Conservation (phyloP, 441 rosid genomes). For the Lepidium campestre region DNA sequence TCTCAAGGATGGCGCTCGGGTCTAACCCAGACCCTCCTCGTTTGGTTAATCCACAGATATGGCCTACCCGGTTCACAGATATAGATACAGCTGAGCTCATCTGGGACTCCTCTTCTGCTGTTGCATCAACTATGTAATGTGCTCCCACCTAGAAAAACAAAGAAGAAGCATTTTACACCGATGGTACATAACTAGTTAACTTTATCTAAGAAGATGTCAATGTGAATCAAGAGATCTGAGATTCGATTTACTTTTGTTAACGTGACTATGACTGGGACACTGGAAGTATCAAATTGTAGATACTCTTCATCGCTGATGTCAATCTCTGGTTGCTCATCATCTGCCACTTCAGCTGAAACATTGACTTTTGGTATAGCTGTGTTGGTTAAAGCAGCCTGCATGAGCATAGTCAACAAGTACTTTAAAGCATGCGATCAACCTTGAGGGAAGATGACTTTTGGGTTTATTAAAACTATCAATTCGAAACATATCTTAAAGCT, state of each 20-base stretch:
- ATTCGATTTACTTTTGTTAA: conserved; percentile 51
- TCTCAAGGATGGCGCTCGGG: conserved; percentile 73
- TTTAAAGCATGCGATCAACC: neutral
- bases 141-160: conserved; percentile 52
- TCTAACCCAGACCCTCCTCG: conserved; percentile 80
- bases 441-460: neutral
- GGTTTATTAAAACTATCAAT: neutral
- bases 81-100: conserved; percentile 85
- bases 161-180: neutral
- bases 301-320: conserved; percentile 89
- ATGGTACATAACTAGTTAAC: neutral
- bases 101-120: conserved; percentile 86
- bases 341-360: conserved; percentile 43
- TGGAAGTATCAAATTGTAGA: conserved; percentile 71
- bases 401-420: conserved; percentile 6
- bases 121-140: conserved; percentile 77
- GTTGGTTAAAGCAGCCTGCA: conserved; percentile 87
- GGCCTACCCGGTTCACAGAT: conserved; percentile 63
- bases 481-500: neutral
- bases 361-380: conserved; percentile 74
- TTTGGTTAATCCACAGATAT: conserved; percentile 66
- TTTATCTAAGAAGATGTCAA: neutral
- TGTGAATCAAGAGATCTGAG: neutral
- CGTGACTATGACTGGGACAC: conserved; percentile 64
- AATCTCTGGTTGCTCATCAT: conserved; percentile 76